Evolutionary conservation across 768 basidiomycete genomes (phyloP).

Genomic region (Boletus pseudo-olivaceus): DNA sequence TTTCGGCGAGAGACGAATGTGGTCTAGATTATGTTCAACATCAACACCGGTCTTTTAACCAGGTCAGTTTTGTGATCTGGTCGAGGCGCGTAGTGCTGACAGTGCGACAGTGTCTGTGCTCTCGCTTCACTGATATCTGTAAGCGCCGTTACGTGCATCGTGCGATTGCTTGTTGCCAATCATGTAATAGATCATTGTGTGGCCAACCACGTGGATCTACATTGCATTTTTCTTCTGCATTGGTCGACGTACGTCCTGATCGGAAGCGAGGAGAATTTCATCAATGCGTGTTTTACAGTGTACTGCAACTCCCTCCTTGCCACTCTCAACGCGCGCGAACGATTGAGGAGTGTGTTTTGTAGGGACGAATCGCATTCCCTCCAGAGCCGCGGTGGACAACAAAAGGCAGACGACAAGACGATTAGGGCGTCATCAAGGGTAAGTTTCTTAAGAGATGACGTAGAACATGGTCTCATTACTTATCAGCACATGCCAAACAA

Average conservation of each 20-base stretch:
- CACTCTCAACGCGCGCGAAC: conserved; percentile 55
- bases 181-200: conserved; percentile 42
- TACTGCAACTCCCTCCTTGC: conserved; percentile 62
- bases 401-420: conserved; percentile 19
- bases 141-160: not conserved
- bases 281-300: conserved; percentile 31
- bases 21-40: conserved; percentile 47
- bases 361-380: conserved; percentile 33
- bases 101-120: conserved; percentile 44
- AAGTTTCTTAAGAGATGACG: not conserved
- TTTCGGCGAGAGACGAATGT: not conserved
- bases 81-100: not conserved
- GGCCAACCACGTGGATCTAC: conserved; percentile 53
- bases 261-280: not conserved
- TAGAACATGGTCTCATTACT: not conserved
- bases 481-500: conserved; percentile 38
- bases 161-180: not conserved
- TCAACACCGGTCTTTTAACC: conserved; percentile 39
- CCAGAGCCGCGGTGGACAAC: conserved; percentile 21
- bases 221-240: conserved; percentile 64
- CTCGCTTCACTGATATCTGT: conserved; percentile 59
- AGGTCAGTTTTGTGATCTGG: conserved; percentile 10
- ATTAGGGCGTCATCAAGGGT: conserved; percentile 12
- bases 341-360: conserved; percentile 34
- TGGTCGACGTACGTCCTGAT: conserved; percentile 47